Conservation (phyloP, 768 basidiomycete genomes). For the Suillus subaureus region DNA sequence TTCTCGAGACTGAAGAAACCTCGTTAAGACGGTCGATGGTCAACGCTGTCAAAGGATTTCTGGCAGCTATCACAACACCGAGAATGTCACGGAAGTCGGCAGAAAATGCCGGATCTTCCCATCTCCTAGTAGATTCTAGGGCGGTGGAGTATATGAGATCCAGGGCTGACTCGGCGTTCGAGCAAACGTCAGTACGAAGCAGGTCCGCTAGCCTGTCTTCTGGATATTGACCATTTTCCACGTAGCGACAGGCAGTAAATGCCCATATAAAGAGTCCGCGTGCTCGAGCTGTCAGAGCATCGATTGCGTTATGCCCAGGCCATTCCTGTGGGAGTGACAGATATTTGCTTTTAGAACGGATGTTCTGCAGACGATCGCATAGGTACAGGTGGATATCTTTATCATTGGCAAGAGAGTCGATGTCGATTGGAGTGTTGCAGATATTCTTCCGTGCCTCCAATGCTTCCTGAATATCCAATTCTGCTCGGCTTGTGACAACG, state of each 20-base stretch:
- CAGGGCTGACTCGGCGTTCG: slow-evolving; percentile 29
- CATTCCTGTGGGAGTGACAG: slow-evolving; percentile 30
- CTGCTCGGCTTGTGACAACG: slow-evolving; percentile 36
- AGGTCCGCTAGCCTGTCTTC: slow-evolving; percentile 31
- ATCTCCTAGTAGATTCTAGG: slow-evolving; percentile 31
- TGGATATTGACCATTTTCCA: slow-evolving; percentile 33
- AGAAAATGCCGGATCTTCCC: slow-evolving; percentile 31
- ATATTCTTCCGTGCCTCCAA: slow-evolving; percentile 19
- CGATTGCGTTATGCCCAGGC: slow-evolving; percentile 25
- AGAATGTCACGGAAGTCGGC: slow-evolving; percentile 35
- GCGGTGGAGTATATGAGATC: slow-evolving; percentile 34
- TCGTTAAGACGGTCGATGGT: slow-evolving; percentile 31
- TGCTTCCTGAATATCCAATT: slow-evolving; percentile 26
- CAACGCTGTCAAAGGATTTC: slow-evolving; percentile 27
- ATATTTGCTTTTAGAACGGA: slow-evolving; percentile 29
- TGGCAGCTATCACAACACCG: slow-evolving; percentile 32
- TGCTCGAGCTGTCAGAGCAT: slow-evolving; percentile 27
- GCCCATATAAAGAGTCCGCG: slow-evolving; percentile 38
- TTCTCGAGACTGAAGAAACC: slow-evolving; percentile 11
- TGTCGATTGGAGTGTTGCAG: slow-evolving; percentile 25
- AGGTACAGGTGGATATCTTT: slow-evolving; percentile 29
- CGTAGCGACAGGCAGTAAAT: slow-evolving; percentile 33
- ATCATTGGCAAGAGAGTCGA: slow-evolving; percentile 26
- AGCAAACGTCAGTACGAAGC: slow-evolving; percentile 20
- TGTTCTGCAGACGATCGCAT: slow-evolving; percentile 27